Conservation (phyloP, 2,329 filamentous ascomycete genomes). For the Lachnellula occidentalis region DNA sequence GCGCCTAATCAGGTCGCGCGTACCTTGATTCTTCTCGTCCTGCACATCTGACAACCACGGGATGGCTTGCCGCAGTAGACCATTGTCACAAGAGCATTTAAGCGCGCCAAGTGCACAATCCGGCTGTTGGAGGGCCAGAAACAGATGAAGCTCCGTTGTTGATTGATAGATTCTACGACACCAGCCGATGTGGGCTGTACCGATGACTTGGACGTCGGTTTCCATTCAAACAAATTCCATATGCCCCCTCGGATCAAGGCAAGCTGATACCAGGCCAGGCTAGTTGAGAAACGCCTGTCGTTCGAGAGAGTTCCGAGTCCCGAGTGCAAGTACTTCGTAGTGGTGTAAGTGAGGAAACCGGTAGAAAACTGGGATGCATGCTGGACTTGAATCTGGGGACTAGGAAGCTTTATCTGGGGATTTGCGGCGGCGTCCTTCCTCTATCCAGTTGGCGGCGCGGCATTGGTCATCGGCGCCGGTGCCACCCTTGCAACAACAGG, state of each 20-base stretch:
- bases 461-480: background rate
- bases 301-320: no score
- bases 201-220: no score
- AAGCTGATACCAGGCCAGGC: no score
- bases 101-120: background rate
- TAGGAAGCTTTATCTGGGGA: slow-evolving; percentile 1
- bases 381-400: slow-evolving; percentile 6
- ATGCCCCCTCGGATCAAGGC: no score
- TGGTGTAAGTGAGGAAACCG: no score
- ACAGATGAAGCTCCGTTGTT: no score
- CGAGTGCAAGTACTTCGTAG: no score
- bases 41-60: slow-evolving; percentile 68
- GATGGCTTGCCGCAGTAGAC: slow-evolving; percentile 63
- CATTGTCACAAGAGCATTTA: slow-evolving; percentile 38
- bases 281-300: no score
- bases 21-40: slow-evolving; percentile 69
- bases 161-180: no score
- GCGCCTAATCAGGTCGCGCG: slow-evolving; percentile 14
- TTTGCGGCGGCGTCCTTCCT: background rate
- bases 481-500: background rate
- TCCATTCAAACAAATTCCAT: no score
- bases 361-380: slow-evolving; percentile 19
- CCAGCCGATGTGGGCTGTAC: no score
- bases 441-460: background rate
- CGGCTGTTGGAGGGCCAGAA: background rate